These are phyloP conservation scores for Suillus spraguei DNA, from an alignment of 768 basidiomycete species.

Conservation along the genomic window DNA sequence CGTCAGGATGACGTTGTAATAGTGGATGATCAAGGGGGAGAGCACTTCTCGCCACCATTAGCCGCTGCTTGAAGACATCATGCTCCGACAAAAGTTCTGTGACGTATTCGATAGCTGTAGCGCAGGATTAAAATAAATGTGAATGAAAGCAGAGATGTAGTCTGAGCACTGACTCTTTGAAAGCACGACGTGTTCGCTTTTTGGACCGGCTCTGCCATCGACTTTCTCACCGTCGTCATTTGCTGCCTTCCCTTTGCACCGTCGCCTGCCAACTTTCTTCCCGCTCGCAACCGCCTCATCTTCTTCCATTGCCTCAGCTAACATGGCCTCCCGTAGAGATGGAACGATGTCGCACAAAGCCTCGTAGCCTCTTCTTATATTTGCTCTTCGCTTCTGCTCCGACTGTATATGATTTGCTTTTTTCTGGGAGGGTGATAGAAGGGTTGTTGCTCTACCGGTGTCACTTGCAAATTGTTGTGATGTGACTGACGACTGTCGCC, in stretches of 20 bases:
- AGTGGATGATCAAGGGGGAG: constrained; percentile 67
- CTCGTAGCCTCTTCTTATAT: constrained; percentile 89
- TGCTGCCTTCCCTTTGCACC: constrained; percentile 39
- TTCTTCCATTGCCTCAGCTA: constrained; percentile 56
- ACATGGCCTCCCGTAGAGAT: constrained; percentile 76
- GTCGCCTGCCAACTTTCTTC: constrained; percentile 38
- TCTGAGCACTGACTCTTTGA: constrained; percentile 69
- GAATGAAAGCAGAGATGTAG: constrained; percentile 4
- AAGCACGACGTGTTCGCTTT: constrained; percentile 89
- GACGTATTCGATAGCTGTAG: constrained; percentile 84
- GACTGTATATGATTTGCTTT: constrained; percentile 93
- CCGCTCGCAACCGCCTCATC: constrained; percentile 42
- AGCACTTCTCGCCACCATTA: constrained; percentile 57
- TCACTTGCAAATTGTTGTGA: constrained; percentile 17
- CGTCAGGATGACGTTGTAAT: constrained; percentile 33
- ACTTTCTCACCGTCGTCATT: constrained; percentile 61
- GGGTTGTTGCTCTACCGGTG: constrained; percentile 23
- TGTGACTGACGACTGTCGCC: constrained; percentile 25
- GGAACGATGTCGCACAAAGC: constrained; percentile 85
- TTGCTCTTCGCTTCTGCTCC: constrained; percentile 92
- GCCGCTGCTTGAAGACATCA: constrained; percentile 54
- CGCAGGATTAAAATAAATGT: constrained; percentile 9
- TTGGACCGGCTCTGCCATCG: constrained; percentile 86
- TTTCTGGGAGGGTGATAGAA: constrained; percentile 84
- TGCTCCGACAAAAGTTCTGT: constrained; percentile 65